Evolutionary conservation across 2,329 filamentous ascomycete species (phyloP).

Genomic region (Alternaria viburni): DNA sequence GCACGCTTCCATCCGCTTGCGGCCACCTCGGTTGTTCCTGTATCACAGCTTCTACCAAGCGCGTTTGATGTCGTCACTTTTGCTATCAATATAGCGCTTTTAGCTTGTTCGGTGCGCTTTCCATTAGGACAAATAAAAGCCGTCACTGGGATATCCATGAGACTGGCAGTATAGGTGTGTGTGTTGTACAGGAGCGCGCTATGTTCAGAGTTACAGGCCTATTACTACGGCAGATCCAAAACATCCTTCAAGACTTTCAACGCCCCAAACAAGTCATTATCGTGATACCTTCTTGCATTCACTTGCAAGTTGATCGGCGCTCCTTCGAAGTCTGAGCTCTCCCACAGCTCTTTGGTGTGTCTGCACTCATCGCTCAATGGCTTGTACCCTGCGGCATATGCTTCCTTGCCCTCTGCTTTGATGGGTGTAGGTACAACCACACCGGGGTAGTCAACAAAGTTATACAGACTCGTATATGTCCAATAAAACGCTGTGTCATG

Average conservation of each 20-base stretch:
- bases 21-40: slow-evolving; percentile 5
- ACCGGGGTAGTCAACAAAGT: slow-evolving; percentile 29
- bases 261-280: slow-evolving; percentile 29
- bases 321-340: slow-evolving; percentile 20
- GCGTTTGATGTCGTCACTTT: background rate
- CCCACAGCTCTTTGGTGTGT: slow-evolving; percentile 29
- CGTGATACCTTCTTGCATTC: slow-evolving; percentile 26
- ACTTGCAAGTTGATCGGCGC: slow-evolving; percentile 32
- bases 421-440: slow-evolving; percentile 28
- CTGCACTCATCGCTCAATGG: slow-evolving; percentile 25
- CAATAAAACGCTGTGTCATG: slow-evolving; percentile 32
- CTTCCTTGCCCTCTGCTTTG: slow-evolving; percentile 11
- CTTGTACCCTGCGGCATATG: slow-evolving; percentile 20
- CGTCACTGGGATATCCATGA: background rate
- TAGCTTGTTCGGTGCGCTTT: background rate
- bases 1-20: slow-evolving; percentile 1
- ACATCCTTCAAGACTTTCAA: slow-evolving; percentile 23
- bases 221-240: slow-evolving; percentile 16
- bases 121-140: background rate
- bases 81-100: background rate
- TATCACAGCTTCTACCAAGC: background rate
- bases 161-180: background rate
- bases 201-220: no score
- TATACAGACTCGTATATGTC: slow-evolving; percentile 29
- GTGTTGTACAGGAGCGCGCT: background rate